Evolutionary conservation across 768 basidiomycete genomes (phyloP).

Genomic region (Suillus hirtellus): DNA sequence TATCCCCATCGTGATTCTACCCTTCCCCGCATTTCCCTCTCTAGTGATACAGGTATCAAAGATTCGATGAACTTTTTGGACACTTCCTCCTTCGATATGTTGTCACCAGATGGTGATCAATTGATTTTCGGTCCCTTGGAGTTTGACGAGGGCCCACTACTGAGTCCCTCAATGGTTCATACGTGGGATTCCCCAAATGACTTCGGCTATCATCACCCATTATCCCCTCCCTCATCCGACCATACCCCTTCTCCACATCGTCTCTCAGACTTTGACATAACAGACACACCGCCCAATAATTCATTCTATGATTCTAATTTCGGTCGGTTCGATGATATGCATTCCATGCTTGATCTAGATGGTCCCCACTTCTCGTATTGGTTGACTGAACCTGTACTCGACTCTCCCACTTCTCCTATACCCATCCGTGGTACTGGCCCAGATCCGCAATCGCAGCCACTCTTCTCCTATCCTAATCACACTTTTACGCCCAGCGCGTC

Average conservation of each 20-base stretch:
- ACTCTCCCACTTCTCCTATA: conserved; percentile 58
- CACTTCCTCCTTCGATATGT: conserved; percentile 43
- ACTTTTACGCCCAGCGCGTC: conserved; percentile 49
- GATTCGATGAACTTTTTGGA: conserved; percentile 41
- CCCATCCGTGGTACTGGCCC: conserved; percentile 53
- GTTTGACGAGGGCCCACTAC: conserved; percentile 31
- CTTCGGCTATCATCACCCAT: conserved; percentile 40
- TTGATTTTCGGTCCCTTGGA: conserved; percentile 38
- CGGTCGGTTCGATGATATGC: conserved; percentile 33
- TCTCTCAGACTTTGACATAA: conserved; percentile 41
- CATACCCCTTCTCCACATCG: conserved; percentile 42
- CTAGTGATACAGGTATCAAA: conserved; percentile 29
- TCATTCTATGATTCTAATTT: conserved; percentile 36
- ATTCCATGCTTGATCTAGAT: conserved; percentile 41
- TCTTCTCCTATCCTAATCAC: conserved; percentile 49
- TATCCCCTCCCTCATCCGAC: conserved; percentile 41
- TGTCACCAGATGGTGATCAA: conserved; percentile 34
- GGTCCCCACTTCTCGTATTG: conserved; percentile 52
- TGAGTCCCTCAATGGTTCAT: conserved; percentile 19
- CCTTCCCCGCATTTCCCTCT: not conserved
- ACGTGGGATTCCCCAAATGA: conserved; percentile 31
- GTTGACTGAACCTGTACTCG: conserved; percentile 61
- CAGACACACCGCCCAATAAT: conserved; percentile 41
- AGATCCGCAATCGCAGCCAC: conserved; percentile 44
- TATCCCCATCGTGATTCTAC: conserved; percentile 37